Base-by-base conservation (phyloP, 2,329 filamentous ascomycete species). In the Fusarium redolens region DNA sequence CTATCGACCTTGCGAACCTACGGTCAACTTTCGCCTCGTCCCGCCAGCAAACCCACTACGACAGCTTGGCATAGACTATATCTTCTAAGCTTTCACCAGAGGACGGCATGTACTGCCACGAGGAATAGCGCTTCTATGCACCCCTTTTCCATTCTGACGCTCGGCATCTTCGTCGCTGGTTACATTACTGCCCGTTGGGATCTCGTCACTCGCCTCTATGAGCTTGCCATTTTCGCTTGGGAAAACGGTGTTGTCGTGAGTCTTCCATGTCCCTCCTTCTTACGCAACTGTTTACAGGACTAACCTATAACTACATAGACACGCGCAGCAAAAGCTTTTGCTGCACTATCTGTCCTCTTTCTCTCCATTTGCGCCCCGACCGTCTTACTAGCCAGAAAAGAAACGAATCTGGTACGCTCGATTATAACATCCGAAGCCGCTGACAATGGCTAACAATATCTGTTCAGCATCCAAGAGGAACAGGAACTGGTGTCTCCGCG, bases 171-270 rank as follows among this genome's bases (percentile, higher is more conserved):
- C 87, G 93, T 98, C 89, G 96, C 96, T 86, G 96, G 96, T 84
- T 99, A 99, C 89, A 98, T 96, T 83, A 99, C 96, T 85, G 96
- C 96, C 81, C 93, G 96, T 88, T 99, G 96, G 95, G 96, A 98
- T 85, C 92, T 99, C 72, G 95, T 98, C 77, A 98, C 96, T 78
- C 92, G 95, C 79, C 89, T 98, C 79, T 97, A 98, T 92, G 96
- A 99, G 85, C 91, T 99, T 79, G 93, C 94, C 77, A 93, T 97
- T 75, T 99, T 98, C 83, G 96, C 97, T 77, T 98, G 95, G 95
- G 93, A 98, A 83, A 94, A 98, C 93, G 95, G 96, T 81, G 96
- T 99, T 79, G 93, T 98, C 81, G 95, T 97, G 86, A 80, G 92
- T 86, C 45, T 43, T 28, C 62, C 22, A 37, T 48, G 45, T 63